phyloP scores from a whole-genome alignment of 768 basidiomycete genomes.

The Termitomyces sp. region DNA sequence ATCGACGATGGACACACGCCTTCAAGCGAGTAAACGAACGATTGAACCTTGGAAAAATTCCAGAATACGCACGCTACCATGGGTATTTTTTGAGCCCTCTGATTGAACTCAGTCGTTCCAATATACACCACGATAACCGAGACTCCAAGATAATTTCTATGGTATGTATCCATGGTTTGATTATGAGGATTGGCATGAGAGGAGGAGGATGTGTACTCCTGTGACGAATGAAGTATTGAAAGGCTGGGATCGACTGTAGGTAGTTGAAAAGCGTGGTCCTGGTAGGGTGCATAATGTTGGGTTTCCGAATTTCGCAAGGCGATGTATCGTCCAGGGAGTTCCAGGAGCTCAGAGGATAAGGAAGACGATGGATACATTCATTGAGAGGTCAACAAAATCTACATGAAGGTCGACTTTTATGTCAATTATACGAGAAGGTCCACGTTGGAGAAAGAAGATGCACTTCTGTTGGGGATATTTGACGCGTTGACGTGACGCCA shows the following conservation, averaged over 20 bases:
- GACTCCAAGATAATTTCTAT: constrained; percentile 39
- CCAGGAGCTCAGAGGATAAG: constrained; percentile 3
- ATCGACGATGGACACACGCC: constrained; percentile 47
- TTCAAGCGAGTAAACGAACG: constrained; percentile 10
- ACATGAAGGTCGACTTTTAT: constrained; percentile 7
- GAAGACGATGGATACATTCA: constrained; percentile 14
- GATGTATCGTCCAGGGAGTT: neutral
- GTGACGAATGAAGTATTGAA: neutral
- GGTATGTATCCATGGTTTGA: neutral
- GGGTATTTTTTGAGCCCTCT: constrained; percentile 27
- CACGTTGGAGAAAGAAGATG: constrained; percentile 13
- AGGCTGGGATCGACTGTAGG: neutral
- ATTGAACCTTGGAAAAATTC: neutral
- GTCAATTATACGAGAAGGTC: neutral
- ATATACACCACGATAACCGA: constrained; percentile 38
- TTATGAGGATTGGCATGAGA: neutral
- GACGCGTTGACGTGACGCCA: constrained; percentile 15
- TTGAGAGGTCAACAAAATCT: constrained; percentile 2
- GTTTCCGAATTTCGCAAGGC: neutral
- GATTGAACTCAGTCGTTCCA: constrained; percentile 23
- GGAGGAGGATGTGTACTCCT: constrained; percentile 6
- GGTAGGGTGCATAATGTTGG: neutral
- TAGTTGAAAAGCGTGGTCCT: neutral
- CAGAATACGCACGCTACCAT: constrained; percentile 43
- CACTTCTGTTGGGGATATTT: constrained; percentile 5